Conservation (phyloP, 116 monocot species). For the Zostera marina region DNA sequence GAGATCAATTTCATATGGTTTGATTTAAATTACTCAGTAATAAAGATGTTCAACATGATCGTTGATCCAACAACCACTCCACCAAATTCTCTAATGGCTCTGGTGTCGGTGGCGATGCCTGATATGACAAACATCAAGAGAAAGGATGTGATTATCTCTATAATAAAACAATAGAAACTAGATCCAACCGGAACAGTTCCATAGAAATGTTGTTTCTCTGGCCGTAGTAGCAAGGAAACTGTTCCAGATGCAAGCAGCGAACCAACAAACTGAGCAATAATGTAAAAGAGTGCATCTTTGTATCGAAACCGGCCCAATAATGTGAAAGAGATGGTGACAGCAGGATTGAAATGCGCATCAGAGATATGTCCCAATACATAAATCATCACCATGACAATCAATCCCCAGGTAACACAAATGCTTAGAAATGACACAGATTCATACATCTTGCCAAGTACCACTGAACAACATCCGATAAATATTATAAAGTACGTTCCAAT, state of each 20-base stretch:
- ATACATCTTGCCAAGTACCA: conserved; percentile 31
- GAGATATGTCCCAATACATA: conserved; percentile 58
- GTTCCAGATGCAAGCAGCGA: conserved; percentile 13
- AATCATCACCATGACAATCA: conserved; percentile 44
- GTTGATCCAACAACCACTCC: conserved; percentile 33
- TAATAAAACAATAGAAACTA: conserved; percentile 15
- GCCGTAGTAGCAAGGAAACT: conserved; percentile 5
- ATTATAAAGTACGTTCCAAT: conserved; percentile 38
- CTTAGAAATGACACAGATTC: conserved; percentile 36
- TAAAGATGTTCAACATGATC: conserved; percentile 18
- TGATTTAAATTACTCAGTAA: conserved; percentile 43
- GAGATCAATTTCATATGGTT: too few species aligned
- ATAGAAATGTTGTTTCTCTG: conserved; percentile 13
- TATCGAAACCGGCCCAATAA: conserved; percentile 25
- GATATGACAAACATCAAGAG: conserved; percentile 36
- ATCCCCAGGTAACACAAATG: conserved; percentile 37
- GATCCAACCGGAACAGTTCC: conserved; percentile 20
- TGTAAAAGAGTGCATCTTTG: conserved; percentile 33
- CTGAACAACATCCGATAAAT: conserved; percentile 45
- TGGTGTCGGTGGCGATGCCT: conserved; percentile 18
- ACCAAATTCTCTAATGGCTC: conserved; percentile 29
- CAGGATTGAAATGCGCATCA: too few species aligned
- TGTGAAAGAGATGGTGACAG: conserved; percentile 49
- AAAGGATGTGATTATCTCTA: conserved; percentile 25
- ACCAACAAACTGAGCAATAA: conserved; percentile 21